These are phyloP conservation scores for Psilocybe cyanescens DNA, from an alignment of 768 basidiomycete genomes.

Conservation along the genomic window DNA sequence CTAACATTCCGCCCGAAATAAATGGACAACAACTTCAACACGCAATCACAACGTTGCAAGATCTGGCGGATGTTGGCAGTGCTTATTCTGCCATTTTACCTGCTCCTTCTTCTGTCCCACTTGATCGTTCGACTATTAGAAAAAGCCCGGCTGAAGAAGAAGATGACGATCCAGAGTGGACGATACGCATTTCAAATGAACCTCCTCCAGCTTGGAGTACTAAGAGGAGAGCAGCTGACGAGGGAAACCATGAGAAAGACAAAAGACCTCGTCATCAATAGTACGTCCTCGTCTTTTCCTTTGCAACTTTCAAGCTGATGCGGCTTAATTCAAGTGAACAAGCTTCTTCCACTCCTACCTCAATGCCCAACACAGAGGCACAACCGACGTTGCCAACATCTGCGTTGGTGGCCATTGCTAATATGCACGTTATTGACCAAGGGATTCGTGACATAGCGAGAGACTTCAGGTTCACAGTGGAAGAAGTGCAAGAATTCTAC, in stretches of 20 bases:
- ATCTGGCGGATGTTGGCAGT: constrained; percentile 20
- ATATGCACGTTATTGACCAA: constrained; percentile 70
- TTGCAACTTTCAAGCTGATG: background rate
- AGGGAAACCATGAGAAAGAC: constrained; percentile 27
- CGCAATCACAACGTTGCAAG: constrained; percentile 20
- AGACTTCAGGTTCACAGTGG: constrained; percentile 71
- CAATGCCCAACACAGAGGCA: constrained; percentile 9
- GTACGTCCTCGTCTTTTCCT: constrained; percentile 19
- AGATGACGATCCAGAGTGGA: constrained; percentile 66
- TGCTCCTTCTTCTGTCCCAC: constrained; percentile 24
- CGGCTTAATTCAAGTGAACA: background rate
- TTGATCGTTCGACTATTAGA: constrained; percentile 36
- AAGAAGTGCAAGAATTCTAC: constrained; percentile 81
- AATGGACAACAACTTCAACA: constrained; percentile 21
- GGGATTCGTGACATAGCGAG: constrained; percentile 67
- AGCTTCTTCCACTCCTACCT: constrained; percentile 4
- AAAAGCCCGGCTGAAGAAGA: constrained; percentile 65
- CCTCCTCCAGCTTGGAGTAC: constrained; percentile 68
- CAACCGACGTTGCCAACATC: constrained; percentile 29
- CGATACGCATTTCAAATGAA: constrained; percentile 61
- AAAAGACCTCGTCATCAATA: constrained; percentile 53
- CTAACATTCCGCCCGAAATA: constrained; percentile 11
- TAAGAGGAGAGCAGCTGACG: constrained; percentile 55
- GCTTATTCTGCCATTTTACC: constrained; percentile 26
- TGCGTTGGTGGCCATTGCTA: constrained; percentile 38